Evolutionary conservation across 495 filamentous ascomycete genomes (phyloP), one percentile per base, ranked within the genome.

Genomic region (Evernia prunastri): DNA sequence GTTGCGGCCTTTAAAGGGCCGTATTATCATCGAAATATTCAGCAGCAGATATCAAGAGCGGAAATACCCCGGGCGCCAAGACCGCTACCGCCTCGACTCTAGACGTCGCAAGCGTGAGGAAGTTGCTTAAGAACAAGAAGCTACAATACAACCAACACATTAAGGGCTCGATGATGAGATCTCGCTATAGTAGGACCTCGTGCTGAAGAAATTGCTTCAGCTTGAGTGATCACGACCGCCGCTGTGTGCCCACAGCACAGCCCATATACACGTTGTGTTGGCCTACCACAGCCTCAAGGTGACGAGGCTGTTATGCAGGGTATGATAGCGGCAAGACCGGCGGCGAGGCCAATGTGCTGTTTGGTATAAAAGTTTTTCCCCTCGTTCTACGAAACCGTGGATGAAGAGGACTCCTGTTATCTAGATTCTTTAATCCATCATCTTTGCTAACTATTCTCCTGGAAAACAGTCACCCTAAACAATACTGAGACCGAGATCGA

Each of bases 201-300:
- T n/a, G n/a, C n/a, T n/a, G n/a, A 47, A 47, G 23, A 47, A 47
- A 37, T 47, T 12, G 45, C 45, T 47, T 47, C 45, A 47, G 45
- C n/a, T 47, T 25, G 45, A 12, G 45, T 47, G 43, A 47, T 25
- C 10, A 47, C 10, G 43, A 47, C 43, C 7, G 36, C 36, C 6
- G 6, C 42, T 23, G 42, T 45, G 20, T 20, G 42, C 20, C 3
- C 20, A 45, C 1, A 45, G 42, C 42, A 45, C 42, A 45, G 42
- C 42, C 42, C 20, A 23, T 45, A 45, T 45, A 9, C 42, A 45
- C 9, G 42, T 23, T 45, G 20, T 45, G 42, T 9, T 45, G 17
- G 42, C 42, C 42, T 45, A 45, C 42, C 42, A 45, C 42, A 45
- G 42, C 42, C 42, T 45, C 42, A 45, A 45, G 42, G 42, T 9